Base-by-base conservation (phyloP, 495 filamentous ascomycete genomes). In the Penicillium ochrochloron region DNA sequence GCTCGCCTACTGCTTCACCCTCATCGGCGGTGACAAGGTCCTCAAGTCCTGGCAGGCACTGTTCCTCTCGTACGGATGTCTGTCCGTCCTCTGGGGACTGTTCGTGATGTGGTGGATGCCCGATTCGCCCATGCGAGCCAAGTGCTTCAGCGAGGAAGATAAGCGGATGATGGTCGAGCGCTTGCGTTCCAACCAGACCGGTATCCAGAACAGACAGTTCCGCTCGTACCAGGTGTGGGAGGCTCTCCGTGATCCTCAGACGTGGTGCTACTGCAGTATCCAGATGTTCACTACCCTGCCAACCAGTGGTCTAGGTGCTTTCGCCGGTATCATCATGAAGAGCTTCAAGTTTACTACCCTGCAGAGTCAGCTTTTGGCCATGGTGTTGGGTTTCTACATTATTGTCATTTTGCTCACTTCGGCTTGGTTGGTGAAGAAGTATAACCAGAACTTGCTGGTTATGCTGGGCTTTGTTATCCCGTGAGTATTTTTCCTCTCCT, bases 301-400 rank as follows among this genome's bases (percentile, higher is more conserved):
- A 5, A 90, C 87, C 0, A 86, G 84, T 54, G 88, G 88, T 0
- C 80, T 91, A 6, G 88, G 89, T 23, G 83, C 84, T 3, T 91
- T 90, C 69, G 85, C 86, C 37, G 88, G 86, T 62, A 84, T 91
- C 66, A 89, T 84, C 35, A 77, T 84, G 60, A 74, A 61, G 1
- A 68, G 77, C 2, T 83, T 84, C 31, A 69, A 82, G 0, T 84
- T 79, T 55, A 76, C 69, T 0, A 66, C 73, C 0, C 65, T 82
- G 34, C 76, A 83, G 59, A 82, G 77, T 7, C 80, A 80, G 52
- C 68, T 83, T 37, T 68, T 83, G 12, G 84, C 88, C 19, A 92
- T 92, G 87, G 88, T 91, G 6, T 76, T 91, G 2, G 89, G 89
- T 6, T 85, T 83, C 41, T 90, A 89, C 62, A 90, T 92, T 64